phyloP scores from a whole-genome alignment of 306 rosid genomes.

The Fagus crenata region DNA sequence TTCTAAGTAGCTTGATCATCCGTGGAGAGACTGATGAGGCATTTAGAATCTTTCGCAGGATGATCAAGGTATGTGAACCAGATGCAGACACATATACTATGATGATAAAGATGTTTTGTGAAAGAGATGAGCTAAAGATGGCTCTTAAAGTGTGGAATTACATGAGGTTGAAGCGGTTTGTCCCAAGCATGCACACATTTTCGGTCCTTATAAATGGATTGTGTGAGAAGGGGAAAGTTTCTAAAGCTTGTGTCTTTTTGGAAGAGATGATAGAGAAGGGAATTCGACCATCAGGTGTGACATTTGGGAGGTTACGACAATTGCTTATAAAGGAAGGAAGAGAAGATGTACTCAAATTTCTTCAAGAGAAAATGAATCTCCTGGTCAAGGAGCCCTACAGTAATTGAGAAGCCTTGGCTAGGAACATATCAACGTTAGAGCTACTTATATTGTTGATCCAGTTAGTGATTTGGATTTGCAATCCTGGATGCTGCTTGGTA shows the following conservation, averaged over 20 bases:
- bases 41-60: conserved; percentile 52
- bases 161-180: conserved; percentile 68
- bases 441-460: conserved; percentile 10
- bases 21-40: conserved; percentile 63
- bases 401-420: conserved; percentile 46
- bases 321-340: conserved; percentile 78
- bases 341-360: conserved; percentile 76
- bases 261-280: conserved; percentile 97
- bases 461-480: conserved; percentile 16
- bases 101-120: conserved; percentile 83
- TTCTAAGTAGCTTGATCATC: conserved; percentile 61
- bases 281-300: conserved; percentile 60
- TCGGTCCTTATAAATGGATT: conserved; percentile 67
- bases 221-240: conserved; percentile 56
- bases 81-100: conserved; percentile 78
- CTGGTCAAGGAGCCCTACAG: conserved; percentile 82
- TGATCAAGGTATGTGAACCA: conserved; percentile 71
- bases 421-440: conserved; percentile 10
- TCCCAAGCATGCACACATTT: conserved; percentile 90
- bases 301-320: conserved; percentile 76
- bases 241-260: conserved; percentile 62
- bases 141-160: conserved; percentile 73
- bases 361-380: conserved; percentile 73
- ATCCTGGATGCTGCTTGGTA: conserved; percentile 19
- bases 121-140: conserved; percentile 51